Evolutionary conservation across 2,329 filamentous ascomycete species (phyloP).

Genomic region (Orbilia brochopaga): DNA sequence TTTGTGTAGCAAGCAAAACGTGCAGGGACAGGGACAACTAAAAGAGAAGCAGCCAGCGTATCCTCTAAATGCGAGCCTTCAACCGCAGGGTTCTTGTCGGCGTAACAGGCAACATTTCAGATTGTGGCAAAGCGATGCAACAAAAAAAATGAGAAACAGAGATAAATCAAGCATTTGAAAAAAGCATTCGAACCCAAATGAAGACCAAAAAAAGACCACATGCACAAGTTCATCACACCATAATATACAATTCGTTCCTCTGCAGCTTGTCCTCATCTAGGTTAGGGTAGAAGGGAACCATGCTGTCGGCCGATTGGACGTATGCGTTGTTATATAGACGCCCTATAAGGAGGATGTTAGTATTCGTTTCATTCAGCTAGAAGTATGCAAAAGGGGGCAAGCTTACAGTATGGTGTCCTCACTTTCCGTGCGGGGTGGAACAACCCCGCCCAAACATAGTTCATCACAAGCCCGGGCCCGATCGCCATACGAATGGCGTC

Average conservation of each 20-base stretch:
- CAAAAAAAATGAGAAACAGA: constrained; percentile 9
- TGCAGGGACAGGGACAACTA: constrained; percentile 8
- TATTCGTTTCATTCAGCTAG: not conserved
- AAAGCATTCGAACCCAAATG: too few species aligned
- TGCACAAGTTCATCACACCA: constrained; percentile 66
- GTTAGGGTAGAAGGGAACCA: constrained; percentile 95
- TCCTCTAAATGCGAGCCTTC: constrained; percentile 16
- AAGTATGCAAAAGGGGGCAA: not conserved
- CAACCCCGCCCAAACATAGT: constrained; percentile 96
- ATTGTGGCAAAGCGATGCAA: constrained; percentile 9
- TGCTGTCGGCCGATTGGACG: constrained; percentile 87
- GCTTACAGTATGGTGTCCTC: constrained; percentile 84
- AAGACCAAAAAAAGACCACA: not conserved
- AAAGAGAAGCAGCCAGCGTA: not conserved
- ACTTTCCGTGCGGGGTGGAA: constrained; percentile 98
- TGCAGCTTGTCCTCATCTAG: constrained; percentile 80
- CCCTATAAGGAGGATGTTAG: constrained; percentile 30
- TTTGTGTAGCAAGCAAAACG: not conserved
- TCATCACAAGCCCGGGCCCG: constrained; percentile 89
- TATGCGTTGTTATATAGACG: constrained; percentile 95
- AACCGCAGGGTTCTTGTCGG: constrained; percentile 50
- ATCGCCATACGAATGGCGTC: constrained; percentile 94
- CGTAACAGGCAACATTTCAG: constrained; percentile 27
- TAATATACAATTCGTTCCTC: constrained; percentile 79
- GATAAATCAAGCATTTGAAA: not conserved